Evolutionary conservation across 2,329 filamentous ascomycete species (phyloP), one percentile per base, ranked within the genome.

Genomic region (Beauveria caledonica): DNA sequence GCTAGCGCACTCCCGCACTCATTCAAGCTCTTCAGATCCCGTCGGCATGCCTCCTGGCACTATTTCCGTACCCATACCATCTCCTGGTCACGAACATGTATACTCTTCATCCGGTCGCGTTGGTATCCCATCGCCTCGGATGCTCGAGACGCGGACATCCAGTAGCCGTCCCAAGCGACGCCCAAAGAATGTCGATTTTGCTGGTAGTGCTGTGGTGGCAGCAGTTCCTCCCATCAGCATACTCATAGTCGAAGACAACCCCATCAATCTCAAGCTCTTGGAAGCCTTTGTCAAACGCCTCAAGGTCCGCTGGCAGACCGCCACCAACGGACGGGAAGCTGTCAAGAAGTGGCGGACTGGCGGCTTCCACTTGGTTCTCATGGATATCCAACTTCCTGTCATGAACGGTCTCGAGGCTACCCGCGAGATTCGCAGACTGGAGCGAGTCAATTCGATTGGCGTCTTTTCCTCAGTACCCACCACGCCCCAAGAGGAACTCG

Each of bases 371-470:
- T 77, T 99, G 64, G 94, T 99, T 17, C 78, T 99, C 59, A 99
- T 99, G 94, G 94, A 99, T 72, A 97, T 99, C 66, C 94, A 97
- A 71, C 80, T 99, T 61, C 94, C 94, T 5, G 87, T 97, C 68
- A 97, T 99, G 92, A 96, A 88, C 66, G 94, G 94, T 1, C 78
- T 99, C 33, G 91, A 97, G 63, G 94, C 94, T 17, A 97, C 94
- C 0, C 90, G 93, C 66, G 94, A 97, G 76, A 99, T 99, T 60
- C 82, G 94, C 57, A 80, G 94, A 58, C 77, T 97, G 44, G 94
- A 99, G 74, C 83, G 90, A 55, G 82, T 96, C 64, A 97, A 97
- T 72, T 88, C 87, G 6, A 96, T 97, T 64, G 93, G 93, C 59
- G 92, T 96, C 19, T 96, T 97, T 72, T 86, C 86, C 5, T 87